Evolutionary conservation across 2,329 filamentous ascomycete species (phyloP).

Genomic region (Exophiala dermatitidis): DNA sequence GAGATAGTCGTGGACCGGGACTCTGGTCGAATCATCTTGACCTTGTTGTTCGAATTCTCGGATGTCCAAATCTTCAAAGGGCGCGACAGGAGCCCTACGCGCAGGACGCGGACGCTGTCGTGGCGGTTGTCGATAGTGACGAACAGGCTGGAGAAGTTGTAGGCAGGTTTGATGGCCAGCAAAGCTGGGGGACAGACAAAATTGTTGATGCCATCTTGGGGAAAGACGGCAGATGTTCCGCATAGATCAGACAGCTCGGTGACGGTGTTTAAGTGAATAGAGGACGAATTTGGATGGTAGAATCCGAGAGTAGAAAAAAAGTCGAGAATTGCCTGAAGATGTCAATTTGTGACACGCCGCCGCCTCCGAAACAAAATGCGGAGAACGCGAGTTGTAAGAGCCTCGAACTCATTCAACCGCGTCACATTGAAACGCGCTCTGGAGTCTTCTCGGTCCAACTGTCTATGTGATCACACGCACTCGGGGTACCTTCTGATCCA

Average conservation of each 20-base stretch:
- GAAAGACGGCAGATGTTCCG: slow-evolving; percentile 26
- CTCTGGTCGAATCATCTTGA: slow-evolving; percentile 32
- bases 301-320: background rate
- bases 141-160: slow-evolving; percentile 20
- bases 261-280: no score
- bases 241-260: slow-evolving; percentile 11
- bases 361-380: slow-evolving; percentile 1
- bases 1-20: slow-evolving; percentile 35
- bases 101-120: slow-evolving; percentile 16
- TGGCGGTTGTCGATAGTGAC: slow-evolving; percentile 19
- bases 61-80: slow-evolving; percentile 35
- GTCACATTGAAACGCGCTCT: background rate
- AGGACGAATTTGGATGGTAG: no score
- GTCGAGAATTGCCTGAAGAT: background rate
- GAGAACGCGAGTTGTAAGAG: slow-evolving; percentile 1
- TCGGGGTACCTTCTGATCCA: background rate
- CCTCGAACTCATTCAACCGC: background rate
- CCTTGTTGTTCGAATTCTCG: slow-evolving; percentile 40
- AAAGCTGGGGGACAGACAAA: slow-evolving; percentile 26
- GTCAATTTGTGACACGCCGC: background rate
- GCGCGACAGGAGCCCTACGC: background rate
- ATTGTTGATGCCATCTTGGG: slow-evolving; percentile 28
- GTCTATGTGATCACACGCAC: background rate
- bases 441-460: background rate
- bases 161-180: slow-evolving; percentile 24